Evolutionary conservation across 2,329 filamentous ascomycete species (phyloP).

Genomic region (Aspergillus sp.): DNA sequence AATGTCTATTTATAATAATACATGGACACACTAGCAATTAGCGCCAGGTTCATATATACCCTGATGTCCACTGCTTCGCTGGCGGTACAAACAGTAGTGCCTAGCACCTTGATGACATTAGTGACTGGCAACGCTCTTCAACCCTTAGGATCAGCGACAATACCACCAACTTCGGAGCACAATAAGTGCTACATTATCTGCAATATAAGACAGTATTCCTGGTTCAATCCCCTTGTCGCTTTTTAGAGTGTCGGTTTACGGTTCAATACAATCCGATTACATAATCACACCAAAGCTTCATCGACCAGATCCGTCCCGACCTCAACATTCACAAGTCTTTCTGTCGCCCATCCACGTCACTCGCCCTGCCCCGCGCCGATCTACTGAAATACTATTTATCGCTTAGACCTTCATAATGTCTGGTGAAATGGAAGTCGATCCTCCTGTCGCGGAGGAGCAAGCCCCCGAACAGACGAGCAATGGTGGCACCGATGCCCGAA

Average conservation of each 20-base stretch:
- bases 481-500: slow-evolving; percentile 42
- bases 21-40: too few relatives aligned
- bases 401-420: slow-evolving; percentile 32
- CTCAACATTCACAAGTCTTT: neutral
- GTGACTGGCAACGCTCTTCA: too few relatives aligned
- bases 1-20: too few relatives aligned
- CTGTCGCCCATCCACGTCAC: neutral
- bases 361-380: neutral
- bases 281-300: slow-evolving; percentile 16
- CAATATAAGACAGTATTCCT: too few relatives aligned
- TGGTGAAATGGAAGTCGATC: slow-evolving; percentile 48
- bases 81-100: too few relatives aligned
- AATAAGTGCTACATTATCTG: too few relatives aligned
- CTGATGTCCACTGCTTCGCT: too few relatives aligned
- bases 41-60: too few relatives aligned
- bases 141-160: too few relatives aligned
- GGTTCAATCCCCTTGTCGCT: too few relatives aligned
- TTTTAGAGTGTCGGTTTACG: neutral
- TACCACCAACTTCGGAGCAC: too few relatives aligned
- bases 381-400: neutral
- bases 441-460: slow-evolving; percentile 36
- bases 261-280: slow-evolving; percentile 10
- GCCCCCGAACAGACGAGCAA: slow-evolving; percentile 27
- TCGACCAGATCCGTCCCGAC: slow-evolving; percentile 1
- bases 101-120: too few relatives aligned